Evolutionary conservation across 1,139 yeast genomes (phyloP), one percentile per base, ranked within the genome.

Genomic region (Yamadazyma dushanensis): DNA sequence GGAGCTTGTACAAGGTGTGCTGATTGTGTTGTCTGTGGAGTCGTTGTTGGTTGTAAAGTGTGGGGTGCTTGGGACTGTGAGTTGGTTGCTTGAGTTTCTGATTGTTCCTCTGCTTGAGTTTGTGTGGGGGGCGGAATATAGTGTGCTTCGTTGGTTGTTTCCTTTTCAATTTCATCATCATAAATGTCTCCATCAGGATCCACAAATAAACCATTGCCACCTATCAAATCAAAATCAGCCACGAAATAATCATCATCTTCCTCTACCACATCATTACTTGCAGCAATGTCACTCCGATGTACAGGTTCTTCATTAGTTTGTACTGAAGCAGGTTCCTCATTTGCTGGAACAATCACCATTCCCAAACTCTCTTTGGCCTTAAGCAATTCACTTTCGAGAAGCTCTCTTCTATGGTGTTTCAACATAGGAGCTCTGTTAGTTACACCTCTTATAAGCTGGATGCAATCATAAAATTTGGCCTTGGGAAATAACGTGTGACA

Each of bases 401-500:
- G 54, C 32, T 61, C 66, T 13, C 64, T 50, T 41, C 76, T 53
- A 45, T 70, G 70, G 8, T 59, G 37, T 35, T 53, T 62, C 40
- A 69, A 49, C 18, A 57, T 59, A 2, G 64, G 49, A 11, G 70
- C 60, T 41, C 63, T 57, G 14, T 56, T 49, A 2, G 67, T 67
- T 36, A 63, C 59, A 5, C 50, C 47, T 24, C 76, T 44, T 1
- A 70, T 41, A 40, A 71, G 47, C 25, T 54, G 59, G 16, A 68
- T 51, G 46, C 76, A 82, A 53, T 86, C 95, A 36, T 68, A 64
- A 47, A 87, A 85, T 41, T 75, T 81, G 2, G 95, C 89, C 56
- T 80, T 81, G 8, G 96, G 95, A 49, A 76, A 87, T 35, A 87
- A 54, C 4, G 80, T 76, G 56, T 87, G 95, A 18, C 90, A 89